Percentiles rank a stretch among this genome's conserved stretches.
These are phyloP conservation scores for Trametes sp. DNA, from an alignment of 1,284 basidiomycete species.

Conservation along the genomic window DNA sequence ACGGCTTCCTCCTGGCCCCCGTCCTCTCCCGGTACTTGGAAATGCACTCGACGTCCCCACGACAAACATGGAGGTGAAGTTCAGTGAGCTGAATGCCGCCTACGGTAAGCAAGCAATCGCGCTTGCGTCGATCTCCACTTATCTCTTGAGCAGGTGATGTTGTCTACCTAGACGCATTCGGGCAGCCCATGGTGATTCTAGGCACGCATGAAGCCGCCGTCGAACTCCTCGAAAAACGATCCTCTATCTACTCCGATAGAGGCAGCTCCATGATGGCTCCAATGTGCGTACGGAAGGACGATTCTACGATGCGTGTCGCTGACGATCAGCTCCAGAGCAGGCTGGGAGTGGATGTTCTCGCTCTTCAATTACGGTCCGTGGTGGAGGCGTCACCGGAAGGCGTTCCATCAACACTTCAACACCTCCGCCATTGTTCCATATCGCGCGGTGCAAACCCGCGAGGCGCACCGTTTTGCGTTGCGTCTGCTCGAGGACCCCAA, in stretches of 20 bases:
- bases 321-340: conserved; percentile 3
- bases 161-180: conserved; percentile 32
- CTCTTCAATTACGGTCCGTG: conserved; percentile 7
- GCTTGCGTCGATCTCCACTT: too few relatives aligned
- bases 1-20: conserved; percentile 11
- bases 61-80: not conserved
- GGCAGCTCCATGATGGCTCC: not conserved
- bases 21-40: conserved; percentile 7
- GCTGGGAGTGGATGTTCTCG: conserved; percentile 8
- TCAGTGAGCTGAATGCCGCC: not conserved
- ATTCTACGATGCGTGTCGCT: too few relatives aligned
- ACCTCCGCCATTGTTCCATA: conserved; percentile 4
- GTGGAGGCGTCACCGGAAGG: conserved; percentile 17
- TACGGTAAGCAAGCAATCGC: too few relatives aligned
- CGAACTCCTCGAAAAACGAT: conserved; percentile 37
- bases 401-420: conserved; percentile 20
- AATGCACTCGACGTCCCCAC: conserved; percentile 16
- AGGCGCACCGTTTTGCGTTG: not conserved
- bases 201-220: conserved; percentile 32
- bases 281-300: not conserved
- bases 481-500: not conserved
- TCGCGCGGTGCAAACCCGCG: not conserved
- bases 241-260: conserved; percentile 35
- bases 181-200: conserved; percentile 35
- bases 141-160: conserved; percentile 24